Conservation (phyloP, 192 early-diverging fungal species). For the Backusella mclennaniae region DNA sequence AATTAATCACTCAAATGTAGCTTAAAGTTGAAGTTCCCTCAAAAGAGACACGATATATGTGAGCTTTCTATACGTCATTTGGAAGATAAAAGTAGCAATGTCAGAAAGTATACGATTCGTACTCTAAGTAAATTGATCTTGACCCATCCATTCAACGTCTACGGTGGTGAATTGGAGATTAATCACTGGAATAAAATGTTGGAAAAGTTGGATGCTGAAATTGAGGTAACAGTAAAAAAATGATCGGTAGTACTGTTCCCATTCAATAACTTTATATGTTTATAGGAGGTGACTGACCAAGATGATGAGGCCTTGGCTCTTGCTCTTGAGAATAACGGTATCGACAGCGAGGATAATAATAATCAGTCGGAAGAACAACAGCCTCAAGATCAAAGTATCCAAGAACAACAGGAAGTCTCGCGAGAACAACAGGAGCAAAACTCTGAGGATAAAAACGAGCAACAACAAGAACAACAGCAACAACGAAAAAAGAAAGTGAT, state of each 20-base stretch:
- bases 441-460: background rate
- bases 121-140: slow-evolving; percentile 77
- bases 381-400: background rate
- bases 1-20: slow-evolving; percentile 7
- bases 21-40: slow-evolving; percentile 66
- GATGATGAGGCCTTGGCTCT: background rate
- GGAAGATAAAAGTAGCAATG: slow-evolving; percentile 87
- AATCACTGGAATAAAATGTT: slow-evolving; percentile 69
- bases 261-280: background rate
- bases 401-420: background rate
- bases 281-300: slow-evolving; percentile 23
- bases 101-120: slow-evolving; percentile 90
- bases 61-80: slow-evolving; percentile 73
- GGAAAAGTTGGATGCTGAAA: slow-evolving; percentile 61
- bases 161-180: slow-evolving; percentile 77
- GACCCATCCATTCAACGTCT: slow-evolving; percentile 87
- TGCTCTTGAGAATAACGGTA: background rate
- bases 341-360: background rate
- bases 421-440: background rate
- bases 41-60: slow-evolving; percentile 68
- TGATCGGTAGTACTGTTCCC: background rate
- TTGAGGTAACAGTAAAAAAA: slow-evolving; percentile 51
- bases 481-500: background rate
- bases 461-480: background rate
- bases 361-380: background rate